Base-by-base conservation (phyloP, 2,329 filamentous ascomycete species). In the Microdochium nivale region DNA sequence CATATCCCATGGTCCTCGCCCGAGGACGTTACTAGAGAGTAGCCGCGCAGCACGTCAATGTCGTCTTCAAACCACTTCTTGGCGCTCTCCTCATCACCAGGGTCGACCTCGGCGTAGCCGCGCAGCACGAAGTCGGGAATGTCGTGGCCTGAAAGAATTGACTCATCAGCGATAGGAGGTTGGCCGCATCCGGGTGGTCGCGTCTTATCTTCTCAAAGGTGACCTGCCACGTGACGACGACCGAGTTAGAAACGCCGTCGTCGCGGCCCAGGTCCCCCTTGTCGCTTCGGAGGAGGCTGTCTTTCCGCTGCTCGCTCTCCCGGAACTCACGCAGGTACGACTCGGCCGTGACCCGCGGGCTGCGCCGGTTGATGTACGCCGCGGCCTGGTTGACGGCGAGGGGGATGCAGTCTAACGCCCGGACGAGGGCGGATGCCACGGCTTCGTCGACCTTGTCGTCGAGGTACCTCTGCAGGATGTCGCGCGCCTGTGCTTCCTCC, bases 131-230 rank as follows among this genome's bases (percentile, higher is more conserved):
- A 52, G 47, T 65, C 62, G 0, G 70, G 68, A 21, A 75, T 71
- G 9, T 63, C 66, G 55, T 72, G 65, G 25, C 60, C 60, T 49
- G 74, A 61, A n/a, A n/a, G 55, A 72, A 75, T 50, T 70, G 67
- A 62, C 70, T 72, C 67, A 75, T 68, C 16, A 75, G 61, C 2
- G 69, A 70, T 1, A 76, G 54, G 10, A 75, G 58, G 23, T 71
- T 57, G 3, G 71, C 63, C 3, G 72, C 73, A 16, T 60, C 60
- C 1, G 54, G 58, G 27, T 59, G 52, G 35, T 59, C 49, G 2
- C 55, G 52, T 13, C 59, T 62, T 30, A 74, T 67, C n/a, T 68
- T 52, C 9, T 62, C 56, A 49, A 66, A 61, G 2, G 58, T 49
- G 51, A 66, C 52, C 49, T 62, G 57, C 62, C 59, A 66, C 21